Evolutionary conservation across 176 grass and related monocot species (phyloP).

Genomic region (Lolium rigidum): DNA sequence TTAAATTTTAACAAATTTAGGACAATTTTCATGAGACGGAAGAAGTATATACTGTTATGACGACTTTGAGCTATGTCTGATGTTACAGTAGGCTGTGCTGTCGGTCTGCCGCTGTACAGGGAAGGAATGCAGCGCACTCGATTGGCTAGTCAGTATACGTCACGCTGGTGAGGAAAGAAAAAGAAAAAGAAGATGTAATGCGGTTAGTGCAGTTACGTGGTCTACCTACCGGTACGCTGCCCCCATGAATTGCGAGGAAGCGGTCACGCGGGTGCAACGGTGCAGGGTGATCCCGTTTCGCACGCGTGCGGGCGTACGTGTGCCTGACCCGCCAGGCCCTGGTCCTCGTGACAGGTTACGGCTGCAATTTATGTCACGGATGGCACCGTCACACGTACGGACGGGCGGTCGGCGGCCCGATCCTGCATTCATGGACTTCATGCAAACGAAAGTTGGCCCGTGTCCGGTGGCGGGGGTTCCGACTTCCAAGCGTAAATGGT

Average conservation of each 20-base stretch:
- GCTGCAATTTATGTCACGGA: slow-evolving; percentile 29
- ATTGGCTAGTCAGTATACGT: too few relatives aligned
- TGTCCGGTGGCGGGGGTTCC: too few relatives aligned
- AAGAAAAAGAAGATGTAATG: neutral
- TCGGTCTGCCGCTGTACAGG: too few relatives aligned
- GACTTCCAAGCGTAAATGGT: too few relatives aligned
- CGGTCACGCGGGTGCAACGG: neutral
- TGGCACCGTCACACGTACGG: neutral
- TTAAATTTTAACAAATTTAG: too few relatives aligned
- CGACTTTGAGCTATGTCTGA: too few relatives aligned
- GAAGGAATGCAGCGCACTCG: too few relatives aligned
- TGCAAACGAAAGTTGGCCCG: slow-evolving; percentile 25
- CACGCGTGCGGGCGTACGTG: neutral
- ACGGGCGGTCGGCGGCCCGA: neutral
- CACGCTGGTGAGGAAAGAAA: too few relatives aligned
- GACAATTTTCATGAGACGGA: too few relatives aligned
- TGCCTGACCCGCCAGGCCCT: neutral
- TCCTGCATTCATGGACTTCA: slow-evolving; percentile 49
- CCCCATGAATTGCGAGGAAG: slow-evolving; percentile 38
- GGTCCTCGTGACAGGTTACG: neutral
- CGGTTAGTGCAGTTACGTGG: neutral
- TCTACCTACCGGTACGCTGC: slow-evolving; percentile 3
- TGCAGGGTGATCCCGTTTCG: too few relatives aligned
- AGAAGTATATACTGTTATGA: too few relatives aligned
- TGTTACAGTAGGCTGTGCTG: too few relatives aligned